phyloP scores from a whole-genome alignment of 768 basidiomycete species.

The Calvatia gigantea region DNA sequence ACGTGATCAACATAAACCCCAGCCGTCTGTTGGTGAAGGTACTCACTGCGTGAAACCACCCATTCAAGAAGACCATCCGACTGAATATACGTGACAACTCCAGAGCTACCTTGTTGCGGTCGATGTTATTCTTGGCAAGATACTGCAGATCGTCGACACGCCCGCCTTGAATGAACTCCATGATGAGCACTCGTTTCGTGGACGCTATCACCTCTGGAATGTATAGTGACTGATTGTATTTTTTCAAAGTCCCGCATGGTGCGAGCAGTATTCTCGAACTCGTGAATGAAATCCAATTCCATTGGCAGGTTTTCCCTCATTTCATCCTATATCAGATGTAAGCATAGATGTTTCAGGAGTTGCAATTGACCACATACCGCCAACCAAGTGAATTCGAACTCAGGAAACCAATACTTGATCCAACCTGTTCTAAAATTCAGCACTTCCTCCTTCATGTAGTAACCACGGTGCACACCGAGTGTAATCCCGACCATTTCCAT shows the following conservation, averaged over 20 bases:
- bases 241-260: conserved; percentile 67
- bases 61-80: conserved; percentile 94
- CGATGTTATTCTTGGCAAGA: conserved; percentile 76
- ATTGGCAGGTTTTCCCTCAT: conserved; percentile 90
- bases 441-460: background rate
- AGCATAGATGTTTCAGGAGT: conserved; percentile 16
- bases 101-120: conserved; percentile 89
- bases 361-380: conserved; percentile 41
- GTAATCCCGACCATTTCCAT: conserved; percentile 81
- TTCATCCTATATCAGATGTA: conserved; percentile 64
- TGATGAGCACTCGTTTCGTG: conserved; percentile 81
- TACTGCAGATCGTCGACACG: conserved; percentile 87
- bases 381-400: conserved; percentile 94
- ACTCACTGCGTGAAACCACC: conserved; percentile 82
- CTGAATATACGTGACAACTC: conserved; percentile 90
- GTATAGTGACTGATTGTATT: conserved; percentile 76
- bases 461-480: conserved; percentile 41
- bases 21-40: background rate
- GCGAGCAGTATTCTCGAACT: conserved; percentile 81
- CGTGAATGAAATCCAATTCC: conserved; percentile 93
- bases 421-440: conserved; percentile 42
- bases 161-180: conserved; percentile 92
- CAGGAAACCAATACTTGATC: conserved; percentile 92
- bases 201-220: conserved; percentile 81
- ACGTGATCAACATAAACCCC: conserved; percentile 6